Conservation (phyloP, 1,284 basidiomycete genomes). For the Cryptococcus wingfieldii region DNA sequence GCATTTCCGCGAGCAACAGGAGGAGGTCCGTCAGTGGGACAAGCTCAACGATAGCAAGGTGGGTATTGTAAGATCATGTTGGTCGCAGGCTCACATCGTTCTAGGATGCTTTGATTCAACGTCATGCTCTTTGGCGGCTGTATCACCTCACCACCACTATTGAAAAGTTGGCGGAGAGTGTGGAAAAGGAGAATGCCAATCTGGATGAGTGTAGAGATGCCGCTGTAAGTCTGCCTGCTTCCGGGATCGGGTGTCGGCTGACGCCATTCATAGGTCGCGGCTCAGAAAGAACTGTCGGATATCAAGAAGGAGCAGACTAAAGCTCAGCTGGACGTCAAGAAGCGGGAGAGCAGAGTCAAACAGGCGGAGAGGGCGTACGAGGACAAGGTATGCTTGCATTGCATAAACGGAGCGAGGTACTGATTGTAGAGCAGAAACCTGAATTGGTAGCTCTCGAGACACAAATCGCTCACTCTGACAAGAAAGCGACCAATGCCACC, state of each 20-base stretch:
- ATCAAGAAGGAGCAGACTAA: slow-evolving; percentile 75
- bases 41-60: slow-evolving; percentile 68
- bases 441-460: slow-evolving; percentile 75
- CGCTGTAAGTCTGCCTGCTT: slow-evolving; percentile 50
- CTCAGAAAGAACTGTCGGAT: background rate
- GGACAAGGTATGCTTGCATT: slow-evolving; percentile 57
- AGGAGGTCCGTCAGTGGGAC: slow-evolving; percentile 86
- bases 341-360: slow-evolving; percentile 72
- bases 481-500: slow-evolving; percentile 69
- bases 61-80: slow-evolving; percentile 16
- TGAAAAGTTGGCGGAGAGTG: slow-evolving; percentile 63
- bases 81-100: background rate
- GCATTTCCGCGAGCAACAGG: slow-evolving; percentile 95
- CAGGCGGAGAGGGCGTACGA: slow-evolving; percentile 79
- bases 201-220: slow-evolving; percentile 64
- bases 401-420: background rate
- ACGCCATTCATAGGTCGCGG: background rate
- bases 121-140: slow-evolving; percentile 80
- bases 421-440: slow-evolving; percentile 59
- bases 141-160: slow-evolving; percentile 85
- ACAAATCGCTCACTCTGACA: slow-evolving; percentile 76
- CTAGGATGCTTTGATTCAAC: slow-evolving; percentile 75
- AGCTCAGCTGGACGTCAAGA: slow-evolving; percentile 65
- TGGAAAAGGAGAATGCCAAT: slow-evolving; percentile 66
- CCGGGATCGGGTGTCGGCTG: background rate